A percentile compares a stretch with the other conserved stretches of the same genome.
Conservation (phyloP, 2,329 filamentous ascomycete species). For the Penicillium sp. region DNA sequence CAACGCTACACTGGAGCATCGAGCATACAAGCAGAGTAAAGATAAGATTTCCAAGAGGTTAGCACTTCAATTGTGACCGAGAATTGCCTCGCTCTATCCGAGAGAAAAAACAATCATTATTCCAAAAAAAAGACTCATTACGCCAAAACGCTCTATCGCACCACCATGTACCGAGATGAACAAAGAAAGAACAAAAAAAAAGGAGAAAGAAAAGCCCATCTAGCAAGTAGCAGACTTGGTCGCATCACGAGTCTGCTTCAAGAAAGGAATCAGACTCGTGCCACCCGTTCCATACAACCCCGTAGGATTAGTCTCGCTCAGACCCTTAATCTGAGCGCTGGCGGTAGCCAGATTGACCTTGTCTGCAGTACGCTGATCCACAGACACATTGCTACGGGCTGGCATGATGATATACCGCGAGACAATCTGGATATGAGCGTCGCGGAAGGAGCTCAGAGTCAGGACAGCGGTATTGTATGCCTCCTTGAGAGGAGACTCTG, state of each 20-base stretch:
- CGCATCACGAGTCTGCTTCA: constrained; percentile 59
- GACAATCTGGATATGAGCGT: constrained; percentile 60
- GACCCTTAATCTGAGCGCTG: constrained; percentile 47
- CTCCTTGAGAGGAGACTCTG: constrained; percentile 43
- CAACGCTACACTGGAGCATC: no score
- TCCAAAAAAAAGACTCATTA: neutral
- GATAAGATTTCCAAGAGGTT: neutral
- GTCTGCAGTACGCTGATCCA: constrained; percentile 16
- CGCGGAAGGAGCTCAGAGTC: constrained; percentile 55
- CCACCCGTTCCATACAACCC: constrained; percentile 59
- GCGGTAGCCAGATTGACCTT: constrained; percentile 54
- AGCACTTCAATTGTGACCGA: neutral
- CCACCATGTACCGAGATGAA: constrained; percentile 1
- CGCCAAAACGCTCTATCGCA: neutral
- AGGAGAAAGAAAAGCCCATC: neutral
- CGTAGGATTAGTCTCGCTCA: constrained; percentile 38
- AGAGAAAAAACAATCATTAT: neutral
- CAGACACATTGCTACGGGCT: constrained; percentile 32
- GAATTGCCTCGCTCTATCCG: neutral
- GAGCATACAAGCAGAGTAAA: neutral
- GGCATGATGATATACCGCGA: constrained; percentile 60
- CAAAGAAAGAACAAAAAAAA: neutral
- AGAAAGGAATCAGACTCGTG: constrained; percentile 59
- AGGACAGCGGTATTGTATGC: constrained; percentile 57
- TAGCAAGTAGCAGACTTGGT: constrained; percentile 51